Percentiles rank a stretch among this genome's conserved stretches.
phyloP scores from a whole-genome alignment of 2,329 filamentous ascomycete genomes.

The Scedosporium aurantiacum region DNA sequence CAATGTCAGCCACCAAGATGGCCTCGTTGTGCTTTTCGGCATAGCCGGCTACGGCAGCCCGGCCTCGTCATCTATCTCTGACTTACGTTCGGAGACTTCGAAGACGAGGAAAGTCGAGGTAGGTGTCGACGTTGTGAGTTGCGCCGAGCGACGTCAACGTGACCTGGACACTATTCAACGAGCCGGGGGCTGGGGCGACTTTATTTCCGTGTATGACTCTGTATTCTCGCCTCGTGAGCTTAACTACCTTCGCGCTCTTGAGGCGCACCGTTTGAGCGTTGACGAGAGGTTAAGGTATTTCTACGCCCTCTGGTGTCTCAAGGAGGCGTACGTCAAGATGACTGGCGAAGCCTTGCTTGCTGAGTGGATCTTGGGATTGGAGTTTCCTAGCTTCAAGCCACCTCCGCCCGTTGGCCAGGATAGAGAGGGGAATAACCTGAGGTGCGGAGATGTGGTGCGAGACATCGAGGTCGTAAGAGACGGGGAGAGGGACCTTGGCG shows the following conservation, averaged over 20 bases:
- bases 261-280: background rate
- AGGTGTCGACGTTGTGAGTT: constrained; percentile 68
- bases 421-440: constrained; percentile 9
- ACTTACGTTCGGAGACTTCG: constrained; percentile 1
- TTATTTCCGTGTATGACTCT: constrained; percentile 61
- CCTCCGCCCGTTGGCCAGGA: constrained; percentile 24
- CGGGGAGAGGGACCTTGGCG: constrained; percentile 18
- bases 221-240: constrained; percentile 56
- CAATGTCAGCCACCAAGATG: constrained; percentile 71
- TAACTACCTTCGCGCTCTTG: constrained; percentile 43
- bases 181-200: constrained; percentile 50
- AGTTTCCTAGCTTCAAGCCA: constrained; percentile 54
- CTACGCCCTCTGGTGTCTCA: constrained; percentile 68
- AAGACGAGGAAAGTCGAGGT: constrained; percentile 32
- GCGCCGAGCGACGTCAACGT: constrained; percentile 54
- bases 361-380: constrained; percentile 57
- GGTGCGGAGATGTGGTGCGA: constrained; percentile 9
- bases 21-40: constrained; percentile 58
- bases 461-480: constrained; percentile 20
- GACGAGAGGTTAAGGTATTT: constrained; percentile 51
- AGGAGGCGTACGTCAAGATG: constrained; percentile 76
- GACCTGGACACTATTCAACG: constrained; percentile 45
- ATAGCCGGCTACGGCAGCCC: constrained; percentile 20
- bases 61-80: background rate
- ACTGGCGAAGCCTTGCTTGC: constrained; percentile 68